Percentiles rank a stretch among this genome's conserved stretches.
Conservation (phyloP, 768 basidiomycete genomes). For the Tricholoma matsutake region DNA sequence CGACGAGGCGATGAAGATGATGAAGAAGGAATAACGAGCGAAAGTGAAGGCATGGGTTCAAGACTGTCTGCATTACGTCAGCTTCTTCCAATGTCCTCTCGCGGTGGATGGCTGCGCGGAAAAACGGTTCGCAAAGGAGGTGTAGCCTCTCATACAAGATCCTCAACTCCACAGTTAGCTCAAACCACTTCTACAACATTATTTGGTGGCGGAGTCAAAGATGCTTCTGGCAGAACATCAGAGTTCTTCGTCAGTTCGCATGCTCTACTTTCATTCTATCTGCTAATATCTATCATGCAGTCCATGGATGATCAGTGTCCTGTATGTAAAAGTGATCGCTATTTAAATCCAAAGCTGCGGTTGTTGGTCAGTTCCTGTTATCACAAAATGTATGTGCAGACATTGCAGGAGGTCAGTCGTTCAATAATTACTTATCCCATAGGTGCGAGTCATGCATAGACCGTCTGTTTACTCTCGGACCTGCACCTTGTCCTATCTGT, state of each 20-base stretch:
- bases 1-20: constrained; percentile 27
- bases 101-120: constrained; percentile 65
- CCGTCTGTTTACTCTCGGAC: constrained; percentile 90
- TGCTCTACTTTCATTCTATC: background rate
- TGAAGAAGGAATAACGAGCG: constrained; percentile 28
- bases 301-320: constrained; percentile 95
- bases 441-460: constrained; percentile 99
- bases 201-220: constrained; percentile 84
- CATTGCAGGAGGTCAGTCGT: background rate
- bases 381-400: constrained; percentile 85
- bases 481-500: constrained; percentile 95
- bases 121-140: constrained; percentile 73
- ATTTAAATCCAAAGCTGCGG: constrained; percentile 90
- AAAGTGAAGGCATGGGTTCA: constrained; percentile 21
- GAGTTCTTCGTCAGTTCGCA: constrained; percentile 69
- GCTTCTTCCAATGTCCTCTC: constrained; percentile 25
- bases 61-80: background rate
- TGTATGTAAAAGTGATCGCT: constrained; percentile 94
- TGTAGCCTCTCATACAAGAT: constrained; percentile 46
- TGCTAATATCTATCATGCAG: constrained; percentile 30
- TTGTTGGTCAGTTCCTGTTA: constrained; percentile 95
- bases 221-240: constrained; percentile 75
- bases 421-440: constrained; percentile 3
- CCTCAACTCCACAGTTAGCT: constrained; percentile 57
- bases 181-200: constrained; percentile 72